Base-by-base conservation (phyloP, 352 stramenopile genomes). In the Pythium aristosporum region DNA sequence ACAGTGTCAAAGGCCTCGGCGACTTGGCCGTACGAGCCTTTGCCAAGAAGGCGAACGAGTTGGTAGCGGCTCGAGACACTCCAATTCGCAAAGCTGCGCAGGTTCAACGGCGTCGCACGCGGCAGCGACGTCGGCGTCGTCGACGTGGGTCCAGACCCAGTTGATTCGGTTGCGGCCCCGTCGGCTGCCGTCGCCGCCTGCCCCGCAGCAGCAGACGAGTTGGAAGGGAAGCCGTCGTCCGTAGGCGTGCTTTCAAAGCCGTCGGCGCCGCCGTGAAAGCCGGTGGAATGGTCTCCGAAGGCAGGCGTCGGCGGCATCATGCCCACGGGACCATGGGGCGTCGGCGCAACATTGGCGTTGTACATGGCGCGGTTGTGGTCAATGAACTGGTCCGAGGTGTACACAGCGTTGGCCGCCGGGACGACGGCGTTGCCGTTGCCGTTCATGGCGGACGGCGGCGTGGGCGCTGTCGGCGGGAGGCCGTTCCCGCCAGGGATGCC, bases 21-120 rank as follows among this genome's bases (percentile, higher is more conserved):
- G 23, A 92, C 82, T 74, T 96, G 85, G 65, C 87, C 87, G 58
- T 96, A 96, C 6, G 85, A 94, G 13, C 87, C 87, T 51, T 96
- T 93, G 21, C 87, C 87, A 2, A 96, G 66, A 34, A 96, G 59
- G 13, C 87, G 80, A 48, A 96, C 78, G 36, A 96, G 77, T 30
- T 83, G 83, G 65, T 96, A 96, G 49, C 82, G 82, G 39, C 64
- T 83, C 47, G 81, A 78, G 12, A 96, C 85, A 51, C 89, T 85
- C 87, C 87, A 96, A 61, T 92, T 91, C 20, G 81, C 79, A 60
- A 94, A 94, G 63, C 89, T 91, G 44, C 82, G 77, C 37, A 94
- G 68, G 62, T 92, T 92, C 9, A 92, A 65, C n/a, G 85, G 82
- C 21, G 85, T 80, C 18, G 85, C 82, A 5, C 85, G 78, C 6